phyloP scores from a whole-genome alignment of 225 moss, liverwort and hornwort species.

The Polytrichum commune region DNA sequence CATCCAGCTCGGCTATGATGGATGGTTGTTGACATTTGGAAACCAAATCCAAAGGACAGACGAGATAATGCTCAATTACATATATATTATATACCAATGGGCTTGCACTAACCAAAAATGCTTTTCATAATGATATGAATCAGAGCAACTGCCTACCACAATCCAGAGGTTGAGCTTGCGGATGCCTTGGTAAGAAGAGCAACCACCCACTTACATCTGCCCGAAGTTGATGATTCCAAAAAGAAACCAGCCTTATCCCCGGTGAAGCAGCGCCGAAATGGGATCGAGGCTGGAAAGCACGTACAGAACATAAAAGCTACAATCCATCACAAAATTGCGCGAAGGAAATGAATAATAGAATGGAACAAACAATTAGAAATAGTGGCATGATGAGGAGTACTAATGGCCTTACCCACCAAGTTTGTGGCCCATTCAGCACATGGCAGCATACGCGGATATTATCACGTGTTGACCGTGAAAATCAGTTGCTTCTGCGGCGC shows the following conservation, averaged over 20 bases:
- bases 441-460: slow-evolving; percentile 27
- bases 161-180: too few relatives aligned
- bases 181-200: too few relatives aligned
- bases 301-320: background rate
- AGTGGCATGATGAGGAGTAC: slow-evolving; percentile 2
- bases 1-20: too few relatives aligned
- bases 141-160: too few relatives aligned
- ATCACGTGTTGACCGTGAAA: slow-evolving; percentile 10
- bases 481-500: slow-evolving; percentile 44
- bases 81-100: too few relatives aligned
- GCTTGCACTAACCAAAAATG: too few relatives aligned
- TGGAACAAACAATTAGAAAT: background rate
- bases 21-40: too few relatives aligned
- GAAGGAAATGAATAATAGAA: slow-evolving; percentile 7
- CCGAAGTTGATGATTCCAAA: slow-evolving; percentile 19
- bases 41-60: too few relatives aligned
- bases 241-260: slow-evolving; percentile 12
- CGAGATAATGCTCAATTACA: too few relatives aligned
- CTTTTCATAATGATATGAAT: too few relatives aligned
- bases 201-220: background rate
- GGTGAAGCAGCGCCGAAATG: slow-evolving; percentile 8
- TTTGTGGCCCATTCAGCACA: slow-evolving; percentile 15
- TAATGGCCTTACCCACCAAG: background rate
- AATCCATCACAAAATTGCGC: background rate
- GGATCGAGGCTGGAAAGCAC: too few relatives aligned